phyloP scores from a whole-genome alignment of 108 stramenopile genomes.

The Cyclotella atomus region DNA sequence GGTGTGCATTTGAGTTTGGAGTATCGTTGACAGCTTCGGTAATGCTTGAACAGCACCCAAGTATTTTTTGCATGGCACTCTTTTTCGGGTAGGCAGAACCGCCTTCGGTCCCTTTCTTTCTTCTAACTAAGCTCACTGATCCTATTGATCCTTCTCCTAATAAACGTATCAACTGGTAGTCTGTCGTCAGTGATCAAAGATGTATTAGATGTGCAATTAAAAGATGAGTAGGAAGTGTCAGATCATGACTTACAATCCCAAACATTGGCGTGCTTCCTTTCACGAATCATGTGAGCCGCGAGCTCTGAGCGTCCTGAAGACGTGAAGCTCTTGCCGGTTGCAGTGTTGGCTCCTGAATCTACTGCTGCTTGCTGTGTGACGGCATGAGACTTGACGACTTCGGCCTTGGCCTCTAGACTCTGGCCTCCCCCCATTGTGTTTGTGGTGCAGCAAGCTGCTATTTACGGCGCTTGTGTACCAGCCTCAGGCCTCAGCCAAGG shows the following conservation, averaged over 20 bases:
- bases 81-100: conserved; percentile 49
- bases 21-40: neutral
- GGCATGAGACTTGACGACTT: too few relatives aligned
- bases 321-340: too few relatives aligned
- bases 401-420: too few relatives aligned
- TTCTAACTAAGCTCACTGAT: conserved; percentile 56
- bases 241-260: conserved; percentile 9
- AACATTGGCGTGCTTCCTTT: conserved; percentile 5
- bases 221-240: neutral
- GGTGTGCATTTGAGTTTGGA: conserved; percentile 4
- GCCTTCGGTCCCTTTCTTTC: conserved; percentile 59
- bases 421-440: too few relatives aligned
- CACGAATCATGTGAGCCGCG: conserved; percentile 7
- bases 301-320: conserved; percentile 14
- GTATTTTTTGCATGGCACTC: neutral
- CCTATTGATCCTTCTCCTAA: conserved; percentile 85
- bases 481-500: too few relatives aligned
- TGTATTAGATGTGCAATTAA: neutral
- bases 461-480: too few relatives aligned
- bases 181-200: conserved; percentile 8
- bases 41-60: conserved; percentile 25
- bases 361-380: too few relatives aligned
- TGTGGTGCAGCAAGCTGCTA: too few relatives aligned
- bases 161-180: conserved; percentile 51
- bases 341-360: too few relatives aligned